These are phyloP conservation scores for Tephrocybe rancida DNA, from an alignment of 768 basidiomycete species.

Conservation along the genomic window DNA sequence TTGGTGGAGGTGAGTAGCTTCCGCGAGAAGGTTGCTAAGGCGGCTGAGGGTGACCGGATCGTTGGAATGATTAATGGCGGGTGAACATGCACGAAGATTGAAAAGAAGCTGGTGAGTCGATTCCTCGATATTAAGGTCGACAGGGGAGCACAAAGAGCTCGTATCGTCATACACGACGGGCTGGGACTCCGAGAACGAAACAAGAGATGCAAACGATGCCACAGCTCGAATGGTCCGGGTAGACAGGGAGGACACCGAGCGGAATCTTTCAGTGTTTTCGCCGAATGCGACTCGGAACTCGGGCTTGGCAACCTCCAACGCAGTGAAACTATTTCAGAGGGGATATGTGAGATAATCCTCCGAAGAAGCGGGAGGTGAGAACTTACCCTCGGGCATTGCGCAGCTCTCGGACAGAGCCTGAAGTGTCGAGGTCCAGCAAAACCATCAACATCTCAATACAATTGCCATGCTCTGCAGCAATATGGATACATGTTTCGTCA, in stretches of 20 bases:
- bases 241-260: slow-evolving; percentile 56
- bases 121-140: slow-evolving; percentile 46
- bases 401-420: slow-evolving; percentile 55
- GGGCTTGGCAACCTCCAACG: slow-evolving; percentile 67
- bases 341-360: slow-evolving; percentile 11
- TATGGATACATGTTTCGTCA: slow-evolving; percentile 78
- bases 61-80: slow-evolving; percentile 38
- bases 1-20: slow-evolving; percentile 48
- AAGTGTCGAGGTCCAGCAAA: slow-evolving; percentile 66
- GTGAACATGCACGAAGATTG: slow-evolving; percentile 54
- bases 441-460: slow-evolving; percentile 64
- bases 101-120: slow-evolving; percentile 52
- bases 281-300: slow-evolving; percentile 69
- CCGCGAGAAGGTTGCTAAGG: slow-evolving; percentile 47
- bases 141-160: slow-evolving; percentile 36
- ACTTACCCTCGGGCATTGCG: slow-evolving; percentile 75
- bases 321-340: slow-evolving; percentile 56
- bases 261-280: slow-evolving; percentile 44
- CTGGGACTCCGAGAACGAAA: slow-evolving; percentile 43
- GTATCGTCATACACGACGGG: slow-evolving; percentile 27
- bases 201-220: slow-evolving; percentile 51
- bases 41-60: slow-evolving; percentile 40
- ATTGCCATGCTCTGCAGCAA: slow-evolving; percentile 75
- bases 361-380: not conserved
- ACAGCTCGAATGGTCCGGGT: slow-evolving; percentile 54